Evolutionary conservation across 352 stramenopile genomes (phyloP), one percentile per base, ranked within the genome.

Genomic region (Globisporangium paroecandrum): DNA sequence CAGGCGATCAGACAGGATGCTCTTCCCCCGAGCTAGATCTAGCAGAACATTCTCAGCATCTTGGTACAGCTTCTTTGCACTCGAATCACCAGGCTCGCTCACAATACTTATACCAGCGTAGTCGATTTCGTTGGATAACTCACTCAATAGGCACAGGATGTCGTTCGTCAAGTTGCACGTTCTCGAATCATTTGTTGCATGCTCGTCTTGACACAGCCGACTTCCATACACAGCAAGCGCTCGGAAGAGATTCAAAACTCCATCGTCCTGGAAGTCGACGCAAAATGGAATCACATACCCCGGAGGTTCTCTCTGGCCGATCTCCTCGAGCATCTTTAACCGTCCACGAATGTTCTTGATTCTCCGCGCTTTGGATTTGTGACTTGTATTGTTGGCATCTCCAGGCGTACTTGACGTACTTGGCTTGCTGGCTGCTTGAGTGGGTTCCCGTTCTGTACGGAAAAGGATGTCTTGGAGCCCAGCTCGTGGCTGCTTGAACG

Each of bases 281-380:
- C 72, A 87, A 69, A 89, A 93, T 1, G 85, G 85, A 43, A 91
- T 74, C 38, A 82, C 72, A 58, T 89, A 86, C 18, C 82, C 85
- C 18, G 71, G 72, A 49, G 65, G 65, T 77, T 93, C 83, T 8
- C 64, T 62, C 9, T 70, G 22, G 25, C 57, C 38, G 51, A 85
- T 43, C 12, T 78, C 68, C 20, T 81, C 66, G 32, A 89, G 53
- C 59, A 76, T 74, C 60, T 77, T 76, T 22, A 88, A 69, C 4
- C 81, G 69, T 20, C 63, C 71, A 36, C 74, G 77, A 69, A 93
- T 73, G 55, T 93, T 93, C 59, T 83, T 87, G 34, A 91, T 76
- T 64, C 76, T 69, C 34, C 82, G 77, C 36, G 72, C 67, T 62
- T 81, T 87, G 43, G 71, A 64, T 63, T 89, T 90, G 7, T 71